Evolutionary conservation across 164 flowering plant species (phyloP).

Genomic region (grape (Vitis vinifera)): DNA sequence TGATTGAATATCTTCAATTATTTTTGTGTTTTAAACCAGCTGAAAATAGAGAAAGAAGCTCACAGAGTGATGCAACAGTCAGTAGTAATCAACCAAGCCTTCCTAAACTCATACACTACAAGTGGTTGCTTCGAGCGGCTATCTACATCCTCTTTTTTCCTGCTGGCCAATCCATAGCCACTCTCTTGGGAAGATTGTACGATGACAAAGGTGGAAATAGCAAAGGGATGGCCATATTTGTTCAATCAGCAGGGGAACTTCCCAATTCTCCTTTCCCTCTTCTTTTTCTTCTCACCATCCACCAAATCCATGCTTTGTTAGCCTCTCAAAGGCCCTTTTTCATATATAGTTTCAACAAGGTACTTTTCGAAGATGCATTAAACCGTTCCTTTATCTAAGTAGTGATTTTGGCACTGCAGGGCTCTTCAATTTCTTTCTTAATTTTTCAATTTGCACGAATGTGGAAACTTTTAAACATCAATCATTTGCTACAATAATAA

Average conservation of each 20-base stretch:
- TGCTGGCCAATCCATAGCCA: constrained; percentile 33
- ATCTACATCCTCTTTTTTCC: constrained; percentile 20
- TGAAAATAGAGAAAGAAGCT: not conserved
- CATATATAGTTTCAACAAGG: too few species aligned
- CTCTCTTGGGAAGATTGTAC: constrained; percentile 32
- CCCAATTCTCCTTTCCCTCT: constrained; percentile 27
- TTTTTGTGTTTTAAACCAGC: not conserved
- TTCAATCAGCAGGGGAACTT: too few species aligned
- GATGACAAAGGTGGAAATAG: constrained; percentile 37
- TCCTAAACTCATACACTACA: constrained; percentile 6
- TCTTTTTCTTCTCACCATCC: constrained; percentile 13
- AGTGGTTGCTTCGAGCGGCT: constrained; percentile 25
- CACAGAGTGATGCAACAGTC: not conserved
- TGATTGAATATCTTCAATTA: too few species aligned
- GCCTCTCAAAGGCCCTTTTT: too few species aligned
- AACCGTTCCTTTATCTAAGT: too few species aligned
- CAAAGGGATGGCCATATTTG: constrained; percentile 34
- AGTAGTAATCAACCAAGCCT: not conserved
- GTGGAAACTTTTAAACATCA: too few species aligned
- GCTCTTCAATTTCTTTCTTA: too few species aligned
- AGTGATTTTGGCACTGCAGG: too few species aligned
- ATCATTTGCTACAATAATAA: too few species aligned
- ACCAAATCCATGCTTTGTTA: not conserved
- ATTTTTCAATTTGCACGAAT: too few species aligned
- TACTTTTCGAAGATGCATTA: too few species aligned